phyloP scores from a whole-genome alignment of 345 rosid genomes.

The Luvunga scandens region DNA sequence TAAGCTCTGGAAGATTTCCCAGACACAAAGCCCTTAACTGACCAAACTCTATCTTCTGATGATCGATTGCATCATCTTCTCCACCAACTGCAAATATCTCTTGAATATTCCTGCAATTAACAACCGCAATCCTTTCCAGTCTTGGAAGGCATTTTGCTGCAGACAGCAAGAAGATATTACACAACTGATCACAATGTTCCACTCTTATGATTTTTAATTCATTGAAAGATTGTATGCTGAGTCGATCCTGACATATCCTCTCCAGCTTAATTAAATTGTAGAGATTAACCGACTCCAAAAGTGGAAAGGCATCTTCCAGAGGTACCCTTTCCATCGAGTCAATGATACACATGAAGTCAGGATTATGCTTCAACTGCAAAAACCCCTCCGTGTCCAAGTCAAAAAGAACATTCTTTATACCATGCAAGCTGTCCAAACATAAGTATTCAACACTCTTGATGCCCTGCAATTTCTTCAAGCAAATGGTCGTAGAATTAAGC shows the following conservation, averaged over 20 bases:
- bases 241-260: conserved; percentile 11
- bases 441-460: conserved; percentile 7
- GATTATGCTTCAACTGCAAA: conserved; percentile 5
- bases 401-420: neutral
- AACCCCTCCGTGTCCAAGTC: conserved; percentile 13
- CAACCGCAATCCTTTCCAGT: conserved; percentile 15
- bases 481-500: neutral
- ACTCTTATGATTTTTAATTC: conserved; percentile 15
- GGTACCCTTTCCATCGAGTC: neutral
- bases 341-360: neutral
- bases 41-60: neutral
- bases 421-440: conserved; percentile 1
- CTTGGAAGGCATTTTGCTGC: conserved; percentile 9
- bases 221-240: neutral
- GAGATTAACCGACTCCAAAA: neutral
- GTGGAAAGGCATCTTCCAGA: neutral
- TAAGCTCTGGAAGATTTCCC: neutral
- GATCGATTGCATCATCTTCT: neutral
- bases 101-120: conserved; percentile 1
- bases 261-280: neutral
- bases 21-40: neutral
- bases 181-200: neutral
- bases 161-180: conserved; percentile 9
- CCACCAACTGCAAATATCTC: conserved; percentile 10
- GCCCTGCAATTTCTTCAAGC: neutral